Conservation (phyloP, 2,329 filamentous ascomycete species). For the Ophiostoma pallidulum region DNA sequence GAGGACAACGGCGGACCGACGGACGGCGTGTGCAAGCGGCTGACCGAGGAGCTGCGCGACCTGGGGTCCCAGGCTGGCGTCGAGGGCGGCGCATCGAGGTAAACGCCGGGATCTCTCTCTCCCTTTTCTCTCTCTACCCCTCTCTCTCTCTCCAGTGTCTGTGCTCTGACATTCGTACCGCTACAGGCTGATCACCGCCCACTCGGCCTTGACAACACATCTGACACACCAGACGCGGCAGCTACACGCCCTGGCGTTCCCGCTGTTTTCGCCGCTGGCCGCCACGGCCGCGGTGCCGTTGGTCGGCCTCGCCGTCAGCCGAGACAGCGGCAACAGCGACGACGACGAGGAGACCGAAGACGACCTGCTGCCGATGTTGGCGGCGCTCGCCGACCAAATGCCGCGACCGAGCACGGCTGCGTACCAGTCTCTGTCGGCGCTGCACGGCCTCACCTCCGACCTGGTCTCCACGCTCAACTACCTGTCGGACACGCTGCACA, state of each 20-base stretch:
- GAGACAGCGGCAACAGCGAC: neutral
- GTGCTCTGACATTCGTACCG: neutral
- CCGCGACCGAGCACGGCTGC: slow-evolving; percentile 54
- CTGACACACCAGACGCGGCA: slow-evolving; percentile 66
- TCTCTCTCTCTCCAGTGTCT: neutral
- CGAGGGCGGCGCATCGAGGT: slow-evolving; percentile 64
- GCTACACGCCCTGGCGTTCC: slow-evolving; percentile 63
- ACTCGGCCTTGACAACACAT: slow-evolving; percentile 65
- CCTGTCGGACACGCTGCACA: slow-evolving; percentile 84
- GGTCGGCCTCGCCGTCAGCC: slow-evolving; percentile 1
- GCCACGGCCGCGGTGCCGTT: slow-evolving; percentile 34
- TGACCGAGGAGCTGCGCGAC: slow-evolving; percentile 60
- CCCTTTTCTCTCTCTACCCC: neutral
- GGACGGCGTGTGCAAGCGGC: slow-evolving; percentile 58
- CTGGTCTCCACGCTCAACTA: slow-evolving; percentile 73
- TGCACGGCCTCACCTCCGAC: slow-evolving; percentile 63
- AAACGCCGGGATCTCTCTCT: too few species aligned
- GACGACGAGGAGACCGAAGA: slow-evolving; percentile 46
- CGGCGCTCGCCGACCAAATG: slow-evolving; percentile 56
- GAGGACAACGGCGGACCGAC: slow-evolving; percentile 55
- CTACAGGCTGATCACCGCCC: slow-evolving; percentile 62
- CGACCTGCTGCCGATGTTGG: slow-evolving; percentile 57
- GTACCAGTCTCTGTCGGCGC: slow-evolving; percentile 55
- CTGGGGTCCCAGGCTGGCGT: slow-evolving; percentile 64
- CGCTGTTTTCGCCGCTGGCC: slow-evolving; percentile 59